Evolutionary conservation across 768 basidiomycete genomes (phyloP), one percentile per base, ranked within the genome.

Genomic region (Suillus plorans): DNA sequence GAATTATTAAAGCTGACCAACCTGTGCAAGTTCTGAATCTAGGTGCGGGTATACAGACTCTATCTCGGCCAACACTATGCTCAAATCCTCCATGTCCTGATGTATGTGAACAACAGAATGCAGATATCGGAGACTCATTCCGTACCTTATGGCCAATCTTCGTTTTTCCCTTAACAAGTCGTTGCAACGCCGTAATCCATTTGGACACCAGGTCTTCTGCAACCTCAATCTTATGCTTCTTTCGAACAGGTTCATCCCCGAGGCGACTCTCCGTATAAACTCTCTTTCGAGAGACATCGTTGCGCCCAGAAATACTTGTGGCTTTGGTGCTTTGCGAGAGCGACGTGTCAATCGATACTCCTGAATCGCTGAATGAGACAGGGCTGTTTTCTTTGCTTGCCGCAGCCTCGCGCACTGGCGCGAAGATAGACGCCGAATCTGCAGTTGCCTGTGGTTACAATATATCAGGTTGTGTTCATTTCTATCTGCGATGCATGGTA

Each of bases 111-210:
- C 14, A 6, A 31, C 31, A 61, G 22, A 52, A 34, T 41, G 41
- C 13, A 20, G 50, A 34, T 47, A 45, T 53, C 2, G 42, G 8
- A 20, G 25, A 10, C 20, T 36, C 67, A 65, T 61, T 71, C 72
- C 69, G 34, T 14, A 65, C 64, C 63, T 65, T 44, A 5, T 65
- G 53, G 28, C 20, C 20, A 41, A 37, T 71, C 66, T 22, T 74
- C 71, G 39, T 63, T 58, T 69, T 73, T 1, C 64, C 75, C 60
- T 76, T 76, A 64, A 76, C 28, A 53, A 76, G 76, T 52, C 76
- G 74, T n/a, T 76, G 75, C 39, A 76, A 49, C 16, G 64, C 67
- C 5, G 34, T 0, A n/a, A 69, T 63, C 75, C 75, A 76, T 34
- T 31, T 12, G 0, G 20, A n/a, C 0, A 73, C 31, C 57, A 66